Conservation (phyloP, 192 early-diverging fungal genomes). For the Coemansia sp. region DNA sequence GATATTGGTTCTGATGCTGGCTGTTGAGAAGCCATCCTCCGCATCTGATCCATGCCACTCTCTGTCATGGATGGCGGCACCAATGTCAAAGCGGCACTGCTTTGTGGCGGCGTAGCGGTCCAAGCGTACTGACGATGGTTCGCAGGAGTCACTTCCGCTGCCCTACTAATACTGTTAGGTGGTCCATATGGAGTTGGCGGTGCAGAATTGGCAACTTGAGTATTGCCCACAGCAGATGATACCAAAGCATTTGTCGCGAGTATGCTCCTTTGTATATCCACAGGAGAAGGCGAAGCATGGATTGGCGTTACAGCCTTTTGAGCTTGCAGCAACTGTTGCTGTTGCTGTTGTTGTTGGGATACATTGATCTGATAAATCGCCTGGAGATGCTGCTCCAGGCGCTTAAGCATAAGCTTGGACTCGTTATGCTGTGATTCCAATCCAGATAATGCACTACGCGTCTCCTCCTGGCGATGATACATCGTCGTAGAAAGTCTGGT, state of each 20-base stretch:
- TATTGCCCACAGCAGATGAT: neutral
- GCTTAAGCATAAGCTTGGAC: constrained; percentile 4
- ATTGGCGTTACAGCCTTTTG: neutral
- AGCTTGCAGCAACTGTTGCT: constrained; percentile 4
- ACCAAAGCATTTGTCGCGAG: neutral
- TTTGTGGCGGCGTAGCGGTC: too few species aligned
- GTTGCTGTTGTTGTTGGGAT: neutral
- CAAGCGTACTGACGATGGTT: too few species aligned
- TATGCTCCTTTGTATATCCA: neutral
- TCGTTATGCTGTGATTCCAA: constrained; percentile 2
- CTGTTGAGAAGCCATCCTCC: too few species aligned
- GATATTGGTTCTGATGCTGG: too few species aligned
- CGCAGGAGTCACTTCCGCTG: too few species aligned
- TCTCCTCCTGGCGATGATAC: constrained; percentile 7
- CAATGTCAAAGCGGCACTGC: too few species aligned
- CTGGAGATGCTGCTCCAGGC: constrained; percentile 11
- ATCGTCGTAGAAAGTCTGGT: neutral
- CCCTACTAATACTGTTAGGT: too few species aligned
- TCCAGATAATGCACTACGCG: neutral
- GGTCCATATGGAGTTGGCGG: too few species aligned
- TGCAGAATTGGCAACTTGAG: neutral
- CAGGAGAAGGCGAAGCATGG: neutral
- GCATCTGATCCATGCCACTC: too few species aligned
- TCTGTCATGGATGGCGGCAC: too few species aligned
- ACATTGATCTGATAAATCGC: neutral